These are phyloP conservation scores for Aspergillus udagawae DNA, from an alignment of 2,329 filamentous ascomycete genomes.

Conservation along the genomic window DNA sequence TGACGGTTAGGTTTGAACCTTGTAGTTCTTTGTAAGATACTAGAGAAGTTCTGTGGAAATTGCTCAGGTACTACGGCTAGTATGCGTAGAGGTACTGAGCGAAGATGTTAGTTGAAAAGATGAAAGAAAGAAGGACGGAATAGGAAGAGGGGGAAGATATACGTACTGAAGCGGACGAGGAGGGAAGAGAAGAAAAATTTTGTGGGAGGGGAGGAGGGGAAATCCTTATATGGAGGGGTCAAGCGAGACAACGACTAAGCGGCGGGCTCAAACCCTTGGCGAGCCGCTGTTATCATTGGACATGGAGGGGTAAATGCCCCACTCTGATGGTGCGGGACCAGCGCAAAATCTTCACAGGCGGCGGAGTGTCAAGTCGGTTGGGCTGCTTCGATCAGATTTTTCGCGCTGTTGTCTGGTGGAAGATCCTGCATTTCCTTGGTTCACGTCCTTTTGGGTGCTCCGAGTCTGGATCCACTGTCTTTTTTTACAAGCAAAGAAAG, in stretches of 20 bases:
- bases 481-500: slow-evolving; percentile 7
- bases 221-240: slow-evolving; percentile 46
- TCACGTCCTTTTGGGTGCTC: slow-evolving; percentile 14
- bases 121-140: slow-evolving; percentile 18
- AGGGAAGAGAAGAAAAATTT: slow-evolving; percentile 34
- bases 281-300: slow-evolving; percentile 24
- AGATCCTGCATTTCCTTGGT: slow-evolving; percentile 24
- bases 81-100: slow-evolving; percentile 50
- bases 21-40: slow-evolving; percentile 48
- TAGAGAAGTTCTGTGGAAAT: slow-evolving; percentile 39
- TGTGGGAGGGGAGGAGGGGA: slow-evolving; percentile 42
- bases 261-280: slow-evolving; percentile 33
- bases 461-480: slow-evolving; percentile 24
- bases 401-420: slow-evolving; percentile 4
- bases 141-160: slow-evolving; percentile 30
- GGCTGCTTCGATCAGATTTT: slow-evolving; percentile 8
- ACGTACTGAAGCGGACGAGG: slow-evolving; percentile 46
- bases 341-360: slow-evolving; percentile 32
- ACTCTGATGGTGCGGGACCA: slow-evolving; percentile 21
- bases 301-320: slow-evolving; percentile 24
- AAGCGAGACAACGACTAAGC: slow-evolving; percentile 38
- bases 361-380: slow-evolving; percentile 14
- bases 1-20: slow-evolving; percentile 46
- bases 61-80: slow-evolving; percentile 50
- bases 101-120: slow-evolving; percentile 24